Percentiles rank a stretch among this genome's conserved stretches.
phyloP scores from a whole-genome alignment of 2,329 filamentous ascomycete species.

The Daldinia sp. region DNA sequence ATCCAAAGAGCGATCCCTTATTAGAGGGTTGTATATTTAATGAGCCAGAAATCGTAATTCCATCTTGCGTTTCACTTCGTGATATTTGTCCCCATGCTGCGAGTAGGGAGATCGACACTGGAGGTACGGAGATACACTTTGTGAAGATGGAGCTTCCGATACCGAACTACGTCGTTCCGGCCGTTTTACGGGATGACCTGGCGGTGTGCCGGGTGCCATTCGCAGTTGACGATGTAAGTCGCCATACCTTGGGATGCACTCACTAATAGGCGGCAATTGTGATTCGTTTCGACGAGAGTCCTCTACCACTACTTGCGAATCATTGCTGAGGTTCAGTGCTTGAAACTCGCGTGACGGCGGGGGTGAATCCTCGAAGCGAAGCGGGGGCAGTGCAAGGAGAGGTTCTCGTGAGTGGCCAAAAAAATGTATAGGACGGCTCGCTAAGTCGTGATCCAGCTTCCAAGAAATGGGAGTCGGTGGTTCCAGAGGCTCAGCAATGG shows the following conservation, averaged over 20 bases:
- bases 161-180: not conserved
- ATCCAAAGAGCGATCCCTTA: not conserved
- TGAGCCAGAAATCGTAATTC: not conserved
- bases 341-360: not conserved
- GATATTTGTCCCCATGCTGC: not conserved
- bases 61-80: not conserved
- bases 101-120: not conserved
- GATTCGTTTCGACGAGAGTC: not conserved
- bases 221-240: not conserved
- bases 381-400: conserved; percentile 57
- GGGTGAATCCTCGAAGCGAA: conserved; percentile 33
- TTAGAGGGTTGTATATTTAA: not conserved
- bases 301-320: no score
- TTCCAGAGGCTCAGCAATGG: conserved; percentile 63
- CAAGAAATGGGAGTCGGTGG: not conserved
- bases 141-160: not conserved
- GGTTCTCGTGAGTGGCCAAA: conserved; percentile 24
- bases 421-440: not conserved
- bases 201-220: not conserved
- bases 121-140: not conserved
- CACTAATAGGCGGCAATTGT: not conserved
- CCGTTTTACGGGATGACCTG: not conserved
- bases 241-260: not conserved
- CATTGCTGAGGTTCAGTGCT: not conserved
- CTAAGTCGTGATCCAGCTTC: not conserved